These are phyloP conservation scores for Fusarium xyrophilum DNA, from an alignment of 2,329 filamentous ascomycete genomes.

Conservation along the genomic window DNA sequence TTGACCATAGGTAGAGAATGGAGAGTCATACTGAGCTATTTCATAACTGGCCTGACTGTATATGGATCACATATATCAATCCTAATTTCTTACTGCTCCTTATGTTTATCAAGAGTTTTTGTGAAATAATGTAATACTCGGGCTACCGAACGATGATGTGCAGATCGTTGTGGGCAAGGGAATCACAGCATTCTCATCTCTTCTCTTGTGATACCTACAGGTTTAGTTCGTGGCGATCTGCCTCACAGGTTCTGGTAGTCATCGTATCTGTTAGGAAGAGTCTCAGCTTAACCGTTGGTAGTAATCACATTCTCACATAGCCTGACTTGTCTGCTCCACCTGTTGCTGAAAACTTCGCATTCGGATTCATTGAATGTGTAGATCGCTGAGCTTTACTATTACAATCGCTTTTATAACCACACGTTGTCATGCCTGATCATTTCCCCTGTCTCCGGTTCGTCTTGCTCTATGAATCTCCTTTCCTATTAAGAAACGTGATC, in stretches of 20 bases:
- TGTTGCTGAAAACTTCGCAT: not conserved
- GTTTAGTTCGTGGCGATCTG: not conserved
- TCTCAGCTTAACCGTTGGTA: not conserved
- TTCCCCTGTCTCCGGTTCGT: too few relatives aligned
- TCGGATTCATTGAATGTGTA: not conserved
- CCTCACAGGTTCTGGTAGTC: not conserved
- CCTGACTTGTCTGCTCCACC: not conserved
- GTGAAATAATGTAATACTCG: not conserved
- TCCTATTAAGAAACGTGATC: not conserved
- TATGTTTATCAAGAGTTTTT: too few relatives aligned
- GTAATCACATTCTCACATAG: not conserved
- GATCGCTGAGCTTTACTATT: not conserved
- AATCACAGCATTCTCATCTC: not conserved
- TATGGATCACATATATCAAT: not conserved
- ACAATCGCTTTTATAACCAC: not conserved
- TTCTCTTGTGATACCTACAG: not conserved
- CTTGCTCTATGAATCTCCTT: not conserved
- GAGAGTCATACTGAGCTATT: not conserved
- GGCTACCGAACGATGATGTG: not conserved
- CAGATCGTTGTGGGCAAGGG: not conserved
- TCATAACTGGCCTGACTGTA: not conserved
- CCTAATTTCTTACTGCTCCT: not conserved
- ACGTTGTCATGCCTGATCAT: not conserved
- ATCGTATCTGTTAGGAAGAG: not conserved
- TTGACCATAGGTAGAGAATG: not conserved